phyloP scores from a whole-genome alignment of 495 filamentous ascomycete genomes.

The Hyaloscypha variabilis region DNA sequence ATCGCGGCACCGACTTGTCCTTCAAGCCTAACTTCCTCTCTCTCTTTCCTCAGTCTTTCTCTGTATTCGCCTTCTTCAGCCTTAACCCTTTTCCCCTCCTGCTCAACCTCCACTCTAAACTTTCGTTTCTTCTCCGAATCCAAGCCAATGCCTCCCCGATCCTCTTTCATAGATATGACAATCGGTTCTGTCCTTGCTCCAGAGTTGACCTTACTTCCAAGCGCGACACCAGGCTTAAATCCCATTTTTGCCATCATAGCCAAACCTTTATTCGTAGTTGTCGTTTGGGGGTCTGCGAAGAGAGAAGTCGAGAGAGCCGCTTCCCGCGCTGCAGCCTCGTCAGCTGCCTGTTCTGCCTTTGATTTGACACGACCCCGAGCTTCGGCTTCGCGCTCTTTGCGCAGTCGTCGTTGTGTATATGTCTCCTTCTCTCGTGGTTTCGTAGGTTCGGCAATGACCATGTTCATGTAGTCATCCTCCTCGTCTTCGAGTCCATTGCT shows the following conservation, averaged over 20 bases:
- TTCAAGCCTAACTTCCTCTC: slow-evolving; percentile 70
- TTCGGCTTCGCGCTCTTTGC: slow-evolving; percentile 61
- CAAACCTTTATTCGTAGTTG: slow-evolving; percentile 72
- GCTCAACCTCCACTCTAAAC: slow-evolving; percentile 59
- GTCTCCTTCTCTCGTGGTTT: slow-evolving; percentile 45
- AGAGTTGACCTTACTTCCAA: slow-evolving; percentile 58
- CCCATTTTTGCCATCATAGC: slow-evolving; percentile 98
- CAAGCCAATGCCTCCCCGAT: slow-evolving; percentile 82
- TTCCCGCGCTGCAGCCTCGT: slow-evolving; percentile 72
- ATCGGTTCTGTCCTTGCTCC: slow-evolving; percentile 28
- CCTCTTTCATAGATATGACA: slow-evolving; percentile 71
- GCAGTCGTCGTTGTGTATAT: slow-evolving; percentile 56
- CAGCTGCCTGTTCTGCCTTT: slow-evolving; percentile 77
- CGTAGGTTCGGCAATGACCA: slow-evolving; percentile 52
- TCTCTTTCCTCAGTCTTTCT: slow-evolving; percentile 70
- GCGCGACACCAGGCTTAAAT: slow-evolving; percentile 70
- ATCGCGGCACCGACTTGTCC: slow-evolving; percentile 71
- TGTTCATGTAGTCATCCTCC: slow-evolving; percentile 67
- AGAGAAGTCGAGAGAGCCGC: slow-evolving; percentile 73
- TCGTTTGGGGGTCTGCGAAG: slow-evolving; percentile 48
- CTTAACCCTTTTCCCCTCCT: slow-evolving; percentile 60
- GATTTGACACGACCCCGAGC: slow-evolving; percentile 65
- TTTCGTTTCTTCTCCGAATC: slow-evolving; percentile 83
- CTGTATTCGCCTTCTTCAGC: slow-evolving; percentile 77
- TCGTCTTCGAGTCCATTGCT: slow-evolving; percentile 23